phyloP scores from a whole-genome alignment of 306 rosid species.

The Styphnolobium japonicum region DNA sequence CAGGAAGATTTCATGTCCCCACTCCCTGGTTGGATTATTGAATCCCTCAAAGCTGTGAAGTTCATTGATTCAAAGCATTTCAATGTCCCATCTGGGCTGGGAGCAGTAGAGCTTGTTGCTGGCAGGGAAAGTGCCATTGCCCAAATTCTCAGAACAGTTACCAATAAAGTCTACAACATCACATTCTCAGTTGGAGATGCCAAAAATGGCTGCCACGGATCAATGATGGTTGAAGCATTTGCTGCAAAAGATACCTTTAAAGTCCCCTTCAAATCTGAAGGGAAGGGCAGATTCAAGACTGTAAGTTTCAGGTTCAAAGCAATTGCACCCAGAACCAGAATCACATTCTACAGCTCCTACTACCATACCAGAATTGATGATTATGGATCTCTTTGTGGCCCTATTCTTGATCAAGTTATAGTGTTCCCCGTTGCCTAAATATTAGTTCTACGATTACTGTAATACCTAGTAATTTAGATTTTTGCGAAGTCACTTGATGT shows the following conservation, averaged over 20 bases:
- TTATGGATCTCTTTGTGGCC: conserved; percentile 90
- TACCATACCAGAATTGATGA: conserved; percentile 83
- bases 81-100: conserved; percentile 57
- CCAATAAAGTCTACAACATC: conserved; percentile 58
- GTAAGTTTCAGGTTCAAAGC: conserved; percentile 75
- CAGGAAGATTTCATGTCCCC: conserved; percentile 85
- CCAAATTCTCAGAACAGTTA: conserved; percentile 66
- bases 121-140: conserved; percentile 93
- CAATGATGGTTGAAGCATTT: conserved; percentile 92
- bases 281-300: conserved; percentile 59
- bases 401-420: conserved; percentile 69
- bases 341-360: conserved; percentile 88
- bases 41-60: conserved; percentile 84
- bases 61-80: conserved; percentile 60
- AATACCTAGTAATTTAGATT: conserved; percentile 23
- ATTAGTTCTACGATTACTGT: neutral
- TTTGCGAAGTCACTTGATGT: conserved; percentile 27
- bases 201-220: conserved; percentile 87
- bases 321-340: conserved; percentile 56
- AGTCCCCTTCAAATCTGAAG: conserved; percentile 74
- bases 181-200: conserved; percentile 81
- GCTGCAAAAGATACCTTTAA: conserved; percentile 75
- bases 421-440: conserved; percentile 50
- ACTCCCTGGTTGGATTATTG: conserved; percentile 91
- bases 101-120: conserved; percentile 86